Evolutionary conservation across 768 basidiomycete genomes (phyloP).

Genomic region (Kockovaella imperatae): DNA sequence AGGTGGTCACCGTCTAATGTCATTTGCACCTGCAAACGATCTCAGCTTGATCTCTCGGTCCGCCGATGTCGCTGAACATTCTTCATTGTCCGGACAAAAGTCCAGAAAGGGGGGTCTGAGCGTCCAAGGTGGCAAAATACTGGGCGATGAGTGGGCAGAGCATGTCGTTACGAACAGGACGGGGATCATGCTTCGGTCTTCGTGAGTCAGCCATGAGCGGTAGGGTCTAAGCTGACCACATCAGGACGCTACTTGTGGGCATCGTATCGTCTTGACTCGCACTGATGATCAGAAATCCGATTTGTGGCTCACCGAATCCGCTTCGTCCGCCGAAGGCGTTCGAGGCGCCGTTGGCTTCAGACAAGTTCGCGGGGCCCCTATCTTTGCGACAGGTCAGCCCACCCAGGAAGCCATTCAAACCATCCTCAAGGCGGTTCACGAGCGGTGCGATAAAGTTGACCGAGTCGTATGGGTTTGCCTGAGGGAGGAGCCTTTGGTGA

Average conservation of each 20-base stretch:
- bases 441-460: slow-evolving; percentile 55
- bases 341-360: slow-evolving; percentile 95
- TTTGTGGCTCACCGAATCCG: slow-evolving; percentile 59
- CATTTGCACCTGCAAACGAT: slow-evolving; percentile 89
- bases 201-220: slow-evolving; percentile 48
- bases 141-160: slow-evolving; percentile 92
- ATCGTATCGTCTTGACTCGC: slow-evolving; percentile 49
- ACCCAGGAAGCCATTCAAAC: slow-evolving; percentile 76
- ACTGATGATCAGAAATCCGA: slow-evolving; percentile 65
- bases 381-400: slow-evolving; percentile 91
- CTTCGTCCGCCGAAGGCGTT: slow-evolving; percentile 50
- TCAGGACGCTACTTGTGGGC: slow-evolving; percentile 7
- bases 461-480: slow-evolving; percentile 83
- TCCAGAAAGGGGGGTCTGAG: slow-evolving; percentile 56
- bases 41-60: slow-evolving; percentile 52
- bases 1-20: slow-evolving; percentile 67
- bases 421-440: slow-evolving; percentile 60
- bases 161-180: slow-evolving; percentile 89
- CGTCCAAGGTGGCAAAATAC: slow-evolving; percentile 67
- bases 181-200: slow-evolving; percentile 87
- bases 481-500: slow-evolving; percentile 54
- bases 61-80: slow-evolving; percentile 20
- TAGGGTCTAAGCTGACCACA: neutral
- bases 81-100: slow-evolving; percentile 58
- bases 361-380: slow-evolving; percentile 65